These are phyloP conservation scores for Akebia trifoliata DNA, from an alignment of 164 flowering plant species.

Conservation along the genomic window DNA sequence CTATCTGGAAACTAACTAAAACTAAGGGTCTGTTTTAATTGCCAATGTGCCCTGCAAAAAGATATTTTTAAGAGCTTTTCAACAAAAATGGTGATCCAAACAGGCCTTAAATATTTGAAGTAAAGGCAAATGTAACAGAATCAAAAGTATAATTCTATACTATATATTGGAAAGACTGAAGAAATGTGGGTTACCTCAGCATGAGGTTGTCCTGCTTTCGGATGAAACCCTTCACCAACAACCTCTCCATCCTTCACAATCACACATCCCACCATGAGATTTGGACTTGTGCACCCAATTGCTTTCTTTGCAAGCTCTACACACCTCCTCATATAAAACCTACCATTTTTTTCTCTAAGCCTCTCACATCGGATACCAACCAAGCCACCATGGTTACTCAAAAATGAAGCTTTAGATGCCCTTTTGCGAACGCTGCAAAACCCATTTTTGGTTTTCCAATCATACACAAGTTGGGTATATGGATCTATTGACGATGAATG, in stretches of 20 bases:
- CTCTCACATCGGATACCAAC: constrained; percentile 28
- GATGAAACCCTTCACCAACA: constrained; percentile 95
- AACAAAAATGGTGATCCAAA: background rate
- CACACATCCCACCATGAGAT: constrained; percentile 96
- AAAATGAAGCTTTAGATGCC: constrained; percentile 20
- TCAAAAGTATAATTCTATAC: background rate
- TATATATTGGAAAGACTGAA: background rate
- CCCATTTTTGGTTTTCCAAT: constrained; percentile 20
- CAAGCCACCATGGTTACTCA: constrained; percentile 20
- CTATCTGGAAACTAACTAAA: background rate
- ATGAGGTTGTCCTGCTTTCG: constrained; percentile 97
- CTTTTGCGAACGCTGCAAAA: constrained; percentile 30
- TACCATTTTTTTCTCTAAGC: constrained; percentile 41
- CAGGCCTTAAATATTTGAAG: background rate
- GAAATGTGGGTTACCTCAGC: constrained; percentile 59
- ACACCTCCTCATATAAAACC: constrained; percentile 66
- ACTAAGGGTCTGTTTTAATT: background rate
- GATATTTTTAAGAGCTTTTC: background rate
- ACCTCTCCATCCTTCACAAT: constrained; percentile 84
- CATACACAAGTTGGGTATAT: constrained; percentile 1
- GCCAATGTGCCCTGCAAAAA: background rate
- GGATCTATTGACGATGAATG: constrained; percentile 8
- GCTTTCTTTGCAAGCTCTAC: constrained; percentile 80
- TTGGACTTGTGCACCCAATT: constrained; percentile 79
- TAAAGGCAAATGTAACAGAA: background rate